Evolutionary conservation across 177 flowering plant genomes (phyloP).

Genomic region (Telopea speciosissima): DNA sequence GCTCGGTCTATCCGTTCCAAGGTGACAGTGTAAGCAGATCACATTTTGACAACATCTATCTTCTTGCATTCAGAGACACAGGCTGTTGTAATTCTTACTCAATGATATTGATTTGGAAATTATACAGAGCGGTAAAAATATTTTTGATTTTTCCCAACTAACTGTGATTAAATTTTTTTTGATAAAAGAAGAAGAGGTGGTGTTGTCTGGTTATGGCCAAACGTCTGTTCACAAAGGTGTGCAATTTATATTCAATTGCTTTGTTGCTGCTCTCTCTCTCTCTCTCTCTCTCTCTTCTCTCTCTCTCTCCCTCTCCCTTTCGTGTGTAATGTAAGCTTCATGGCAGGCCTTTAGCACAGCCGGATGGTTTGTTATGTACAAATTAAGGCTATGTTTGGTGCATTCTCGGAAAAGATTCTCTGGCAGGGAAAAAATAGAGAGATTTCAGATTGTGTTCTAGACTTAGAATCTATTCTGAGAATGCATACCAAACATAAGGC

Average conservation of each 20-base stretch:
- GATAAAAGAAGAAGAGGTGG: conserved; percentile 2
- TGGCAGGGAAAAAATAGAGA: no score
- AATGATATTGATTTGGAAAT: neutral
- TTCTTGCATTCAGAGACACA: conserved; percentile 7
- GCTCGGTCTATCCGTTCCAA: conserved; percentile 71
- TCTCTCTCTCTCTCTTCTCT: neutral
- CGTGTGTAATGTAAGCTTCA: no score
- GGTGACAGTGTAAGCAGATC: conserved; percentile 44
- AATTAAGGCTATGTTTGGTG: no score
- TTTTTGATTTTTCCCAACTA: conserved; percentile 8
- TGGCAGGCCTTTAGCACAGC: no score
- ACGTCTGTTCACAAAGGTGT: no score
- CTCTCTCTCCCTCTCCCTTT: no score
- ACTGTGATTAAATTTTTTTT: neutral
- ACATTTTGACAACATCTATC: conserved; percentile 2
- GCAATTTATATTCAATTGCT: no score
- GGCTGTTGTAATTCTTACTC: neutral
- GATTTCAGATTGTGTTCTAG: no score
- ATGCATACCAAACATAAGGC: no score
- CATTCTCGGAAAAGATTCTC: no score
- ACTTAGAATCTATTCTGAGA: no score
- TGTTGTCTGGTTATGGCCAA: neutral
- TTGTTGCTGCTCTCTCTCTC: neutral
- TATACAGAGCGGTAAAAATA: neutral
- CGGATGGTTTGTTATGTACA: no score